Conservation (phyloP, 1,284 basidiomycete genomes). For the Fomitopsis palustris region DNA sequence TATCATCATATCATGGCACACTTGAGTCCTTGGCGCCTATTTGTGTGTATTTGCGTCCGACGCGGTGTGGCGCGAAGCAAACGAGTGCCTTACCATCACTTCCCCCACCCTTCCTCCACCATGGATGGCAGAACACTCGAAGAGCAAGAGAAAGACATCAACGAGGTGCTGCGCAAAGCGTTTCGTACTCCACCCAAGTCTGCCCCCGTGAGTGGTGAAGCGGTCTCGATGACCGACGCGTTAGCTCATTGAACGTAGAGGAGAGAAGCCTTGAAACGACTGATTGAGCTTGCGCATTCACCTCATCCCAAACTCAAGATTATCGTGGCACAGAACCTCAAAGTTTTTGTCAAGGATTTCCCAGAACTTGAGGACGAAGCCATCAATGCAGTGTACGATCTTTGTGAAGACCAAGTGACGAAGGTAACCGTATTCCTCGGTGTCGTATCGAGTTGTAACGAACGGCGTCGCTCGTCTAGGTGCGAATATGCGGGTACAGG, state of each 20-base stretch:
- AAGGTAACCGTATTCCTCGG: conserved; percentile 31
- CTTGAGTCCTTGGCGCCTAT: neutral
- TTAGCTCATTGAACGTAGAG: conserved; percentile 21
- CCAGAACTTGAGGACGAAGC: conserved; percentile 67
- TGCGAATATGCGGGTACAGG: conserved; percentile 62
- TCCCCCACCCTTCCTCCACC: conserved; percentile 1
- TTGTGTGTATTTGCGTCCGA: neutral
- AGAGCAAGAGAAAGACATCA: conserved; percentile 29
- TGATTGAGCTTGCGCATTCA: conserved; percentile 36
- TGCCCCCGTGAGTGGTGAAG: conserved; percentile 21
- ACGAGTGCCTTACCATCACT: neutral
- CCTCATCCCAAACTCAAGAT: conserved; percentile 42
- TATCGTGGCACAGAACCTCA: conserved; percentile 55
- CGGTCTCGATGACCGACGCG: neutral
- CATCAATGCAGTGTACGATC: conserved; percentile 70
- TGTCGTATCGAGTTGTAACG: neutral
- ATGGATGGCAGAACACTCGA: conserved; percentile 22
- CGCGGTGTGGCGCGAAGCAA: neutral
- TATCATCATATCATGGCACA: too few species aligned
- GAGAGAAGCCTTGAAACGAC: conserved; percentile 31
- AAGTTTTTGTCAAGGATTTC: conserved; percentile 58
- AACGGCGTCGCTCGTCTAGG: conserved; percentile 33
- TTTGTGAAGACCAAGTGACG: conserved; percentile 66
- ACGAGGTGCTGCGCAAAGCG: conserved; percentile 28
- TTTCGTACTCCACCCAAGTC: conserved; percentile 25